Evolutionary conservation across 2,329 filamentous ascomycete genomes (phyloP), one percentile per base, ranked within the genome.

Genomic region (Periconia sp.): DNA sequence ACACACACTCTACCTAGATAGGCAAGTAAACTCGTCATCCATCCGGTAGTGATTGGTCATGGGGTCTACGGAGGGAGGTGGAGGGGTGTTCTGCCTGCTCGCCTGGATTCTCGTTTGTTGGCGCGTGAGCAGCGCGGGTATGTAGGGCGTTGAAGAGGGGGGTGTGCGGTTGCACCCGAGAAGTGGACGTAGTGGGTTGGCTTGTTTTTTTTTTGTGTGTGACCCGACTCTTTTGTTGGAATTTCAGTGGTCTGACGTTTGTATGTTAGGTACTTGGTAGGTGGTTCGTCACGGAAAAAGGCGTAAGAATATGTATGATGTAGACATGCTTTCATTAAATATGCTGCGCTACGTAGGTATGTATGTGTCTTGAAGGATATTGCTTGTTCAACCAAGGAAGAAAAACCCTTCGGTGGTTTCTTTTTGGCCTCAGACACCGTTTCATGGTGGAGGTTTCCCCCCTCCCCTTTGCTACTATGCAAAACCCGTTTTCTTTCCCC

Each of bases 371-470:
- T 27, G 23, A 27, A 27, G 33, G 10, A 37, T 37, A n/a, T n/a
- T 37, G 33, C 15, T 37, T 14, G 35, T 17, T n/a, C 18, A 27
- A 27, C 31, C 1, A 14, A 31, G 35, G 41, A 53, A 42, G 46
- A 42, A 50, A 45, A 41, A n/a, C 31, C 20, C 31, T 7, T 20
- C 2, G 23, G 3, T 48, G n/a, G 23, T n/a, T n/a, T n/a, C n/a
- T n/a, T n/a, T 31, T 52, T 54, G 55, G 52, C 52, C 63, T 65
- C 63, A 54, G 15, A 65, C 62, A 65, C 64, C 62, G 52, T 46
- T 17, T 33, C 23, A 35, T 45, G 60, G 61, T 62, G 63, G 61
- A 64, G 63, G 52, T 46, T 51, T 52, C 45, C 45, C 46, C 44
- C 43, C 49, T 54, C 20, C 41, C 53, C 18, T 41, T 42, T 15